Evolutionary conservation across 192 early-diverging fungal genomes (phyloP).

Genomic region (Coemansia sp.): DNA sequence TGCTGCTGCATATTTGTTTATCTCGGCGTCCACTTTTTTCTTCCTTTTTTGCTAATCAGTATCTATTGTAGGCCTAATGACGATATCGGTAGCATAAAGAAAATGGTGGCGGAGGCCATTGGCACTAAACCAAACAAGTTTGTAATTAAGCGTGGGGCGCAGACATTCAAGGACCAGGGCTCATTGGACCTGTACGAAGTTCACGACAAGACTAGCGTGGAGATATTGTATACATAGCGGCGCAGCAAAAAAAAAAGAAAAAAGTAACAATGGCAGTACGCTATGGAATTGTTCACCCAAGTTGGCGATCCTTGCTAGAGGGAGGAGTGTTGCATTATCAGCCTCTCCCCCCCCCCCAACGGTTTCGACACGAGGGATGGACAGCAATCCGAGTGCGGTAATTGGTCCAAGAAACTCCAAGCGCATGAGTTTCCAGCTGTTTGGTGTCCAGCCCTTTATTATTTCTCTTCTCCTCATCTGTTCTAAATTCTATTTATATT

Average conservation of each 20-base stretch:
- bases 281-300: background rate
- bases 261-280: background rate
- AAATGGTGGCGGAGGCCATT: constrained; percentile 82
- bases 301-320: background rate
- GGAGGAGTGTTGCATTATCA: background rate
- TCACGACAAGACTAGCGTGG: constrained; percentile 86
- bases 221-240: constrained; percentile 64
- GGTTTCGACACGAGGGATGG: background rate
- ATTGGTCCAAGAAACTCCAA: background rate
- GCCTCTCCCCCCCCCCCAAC: background rate
- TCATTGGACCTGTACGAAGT: constrained; percentile 90
- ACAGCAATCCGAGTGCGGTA: background rate
- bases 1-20: background rate
- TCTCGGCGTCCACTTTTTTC: background rate
- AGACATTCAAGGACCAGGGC: constrained; percentile 83
- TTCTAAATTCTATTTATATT: background rate
- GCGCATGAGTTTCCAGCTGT: background rate
- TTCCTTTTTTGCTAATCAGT: background rate
- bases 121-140: constrained; percentile 89
- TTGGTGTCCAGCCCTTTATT: constrained; percentile 3
- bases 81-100: constrained; percentile 83
- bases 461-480: constrained; percentile 4
- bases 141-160: constrained; percentile 89
- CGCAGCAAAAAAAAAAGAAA: background rate
- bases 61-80: constrained; percentile 56